These are phyloP conservation scores for Cladophialophora carrionii DNA, from an alignment of 2,329 filamentous ascomycete genomes.

Conservation along the genomic window DNA sequence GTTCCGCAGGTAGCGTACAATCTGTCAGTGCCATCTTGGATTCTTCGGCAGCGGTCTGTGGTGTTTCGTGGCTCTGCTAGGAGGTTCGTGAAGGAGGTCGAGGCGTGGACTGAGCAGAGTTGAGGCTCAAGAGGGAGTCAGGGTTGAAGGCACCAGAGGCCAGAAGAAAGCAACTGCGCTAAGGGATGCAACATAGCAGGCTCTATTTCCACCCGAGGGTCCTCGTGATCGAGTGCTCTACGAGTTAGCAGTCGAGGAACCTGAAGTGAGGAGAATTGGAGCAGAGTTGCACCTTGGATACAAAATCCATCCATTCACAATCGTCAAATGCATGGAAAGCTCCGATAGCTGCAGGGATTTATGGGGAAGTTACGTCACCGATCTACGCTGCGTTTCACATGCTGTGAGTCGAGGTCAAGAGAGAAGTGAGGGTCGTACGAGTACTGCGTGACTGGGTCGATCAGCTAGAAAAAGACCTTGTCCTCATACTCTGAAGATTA, in stretches of 20 bases:
- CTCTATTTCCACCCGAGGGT: background rate
- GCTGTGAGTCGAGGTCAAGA: background rate
- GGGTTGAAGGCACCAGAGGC: background rate
- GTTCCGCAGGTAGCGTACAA: conserved; percentile 19
- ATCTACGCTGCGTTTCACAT: conserved; percentile 4
- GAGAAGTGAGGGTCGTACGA: background rate
- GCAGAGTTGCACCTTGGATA: conserved; percentile 5
- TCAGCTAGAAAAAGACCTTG: background rate
- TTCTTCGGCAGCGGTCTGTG: background rate
- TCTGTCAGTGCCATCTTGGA: conserved; percentile 28
- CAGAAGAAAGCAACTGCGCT: background rate
- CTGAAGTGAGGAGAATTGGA: background rate
- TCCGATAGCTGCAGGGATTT: background rate
- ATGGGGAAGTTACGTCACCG: conserved; percentile 16
- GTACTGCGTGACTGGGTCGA: background rate
- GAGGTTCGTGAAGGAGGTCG: background rate
- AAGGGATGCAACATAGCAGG: background rate
- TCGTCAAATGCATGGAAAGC: background rate
- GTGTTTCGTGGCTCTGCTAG: background rate
- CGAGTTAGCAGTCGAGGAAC: background rate
- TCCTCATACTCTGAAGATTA: background rate
- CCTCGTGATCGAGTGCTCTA: background rate
- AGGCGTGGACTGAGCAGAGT: background rate
- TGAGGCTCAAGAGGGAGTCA: background rate
- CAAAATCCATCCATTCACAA: conserved; percentile 13